Conservation (phyloP, 768 basidiomycete genomes). For the Pleurotus pulmonarius region DNA sequence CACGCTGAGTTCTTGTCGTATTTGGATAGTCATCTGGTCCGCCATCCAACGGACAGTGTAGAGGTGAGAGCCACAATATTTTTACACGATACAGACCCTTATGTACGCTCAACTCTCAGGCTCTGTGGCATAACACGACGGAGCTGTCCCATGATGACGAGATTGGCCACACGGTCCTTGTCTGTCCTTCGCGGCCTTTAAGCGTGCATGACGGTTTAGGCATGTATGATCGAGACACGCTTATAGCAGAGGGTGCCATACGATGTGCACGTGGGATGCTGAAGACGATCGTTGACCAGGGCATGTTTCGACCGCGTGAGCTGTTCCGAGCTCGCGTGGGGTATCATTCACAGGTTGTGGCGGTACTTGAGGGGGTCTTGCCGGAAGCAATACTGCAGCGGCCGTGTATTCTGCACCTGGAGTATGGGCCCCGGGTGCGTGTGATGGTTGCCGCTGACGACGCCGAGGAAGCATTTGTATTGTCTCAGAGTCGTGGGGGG, state of each 20-base stretch:
- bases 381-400: constrained; percentile 36
- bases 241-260: constrained; percentile 45
- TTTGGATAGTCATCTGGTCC: constrained; percentile 47
- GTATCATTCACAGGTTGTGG: constrained; percentile 38
- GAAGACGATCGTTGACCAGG: constrained; percentile 26
- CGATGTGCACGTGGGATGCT: constrained; percentile 43
- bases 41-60: constrained; percentile 25
- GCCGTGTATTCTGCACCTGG: constrained; percentile 51
- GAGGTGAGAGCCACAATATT: constrained; percentile 33
- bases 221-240: constrained; percentile 39
- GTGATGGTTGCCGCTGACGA: constrained; percentile 69
- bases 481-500: constrained; percentile 23
- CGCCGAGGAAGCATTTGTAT: constrained; percentile 29
- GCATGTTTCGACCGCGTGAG: constrained; percentile 26
- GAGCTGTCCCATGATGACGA: constrained; percentile 47
- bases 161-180: constrained; percentile 44
- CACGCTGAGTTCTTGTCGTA: constrained; percentile 50
- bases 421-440: constrained; percentile 69
- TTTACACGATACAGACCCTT: background rate
- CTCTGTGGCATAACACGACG: constrained; percentile 3
- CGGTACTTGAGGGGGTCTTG: constrained; percentile 47
- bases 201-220: constrained; percentile 24
- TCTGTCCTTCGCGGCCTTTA: constrained; percentile 19
- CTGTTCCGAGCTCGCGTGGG: constrained; percentile 40
- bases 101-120: background rate